Conservation (phyloP, 345 rosid genomes). For the Melaleuca alternifolia region DNA sequence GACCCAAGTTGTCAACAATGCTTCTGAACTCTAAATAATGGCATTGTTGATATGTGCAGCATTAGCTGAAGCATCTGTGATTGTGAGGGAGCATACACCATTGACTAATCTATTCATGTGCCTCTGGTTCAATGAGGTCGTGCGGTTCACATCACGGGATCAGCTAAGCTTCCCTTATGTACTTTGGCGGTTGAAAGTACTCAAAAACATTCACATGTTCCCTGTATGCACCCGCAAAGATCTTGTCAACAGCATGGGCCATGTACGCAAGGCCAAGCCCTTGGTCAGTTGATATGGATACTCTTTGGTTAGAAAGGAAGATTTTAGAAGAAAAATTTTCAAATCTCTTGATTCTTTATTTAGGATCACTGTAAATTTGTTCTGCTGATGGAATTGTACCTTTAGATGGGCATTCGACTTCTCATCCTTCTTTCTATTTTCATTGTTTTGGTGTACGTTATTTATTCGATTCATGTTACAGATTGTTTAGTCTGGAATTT, state of each 20-base stretch:
- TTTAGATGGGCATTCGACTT: neutral
- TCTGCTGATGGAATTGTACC: neutral
- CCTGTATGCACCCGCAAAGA: conserved; percentile 91
- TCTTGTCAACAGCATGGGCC: conserved; percentile 90
- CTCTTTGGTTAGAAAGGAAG: neutral
- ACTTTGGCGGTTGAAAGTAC: conserved; percentile 71
- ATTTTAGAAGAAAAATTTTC: neutral
- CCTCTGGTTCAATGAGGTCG: conserved; percentile 98
- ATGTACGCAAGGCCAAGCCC: conserved; percentile 82
- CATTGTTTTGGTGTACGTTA: neutral
- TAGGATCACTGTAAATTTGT: neutral
- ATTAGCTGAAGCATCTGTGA: conserved; percentile 79
- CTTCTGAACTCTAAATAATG: neutral
- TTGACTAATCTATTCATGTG: conserved; percentile 73
- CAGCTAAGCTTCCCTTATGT: conserved; percentile 92
- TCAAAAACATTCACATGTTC: conserved; percentile 63
- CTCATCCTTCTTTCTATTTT: neutral
- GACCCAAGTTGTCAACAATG: neutral
- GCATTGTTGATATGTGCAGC: conserved; percentile 35
- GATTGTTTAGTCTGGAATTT: neutral
- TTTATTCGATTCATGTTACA: neutral
- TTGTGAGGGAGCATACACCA: conserved; percentile 78
- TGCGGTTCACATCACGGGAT: conserved; percentile 85
- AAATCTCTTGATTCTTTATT: neutral
- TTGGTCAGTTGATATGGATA: conserved; percentile 2